Evolutionary conservation across 257 asterid genomes (phyloP).

Genomic region (Pogostemon cablin): DNA sequence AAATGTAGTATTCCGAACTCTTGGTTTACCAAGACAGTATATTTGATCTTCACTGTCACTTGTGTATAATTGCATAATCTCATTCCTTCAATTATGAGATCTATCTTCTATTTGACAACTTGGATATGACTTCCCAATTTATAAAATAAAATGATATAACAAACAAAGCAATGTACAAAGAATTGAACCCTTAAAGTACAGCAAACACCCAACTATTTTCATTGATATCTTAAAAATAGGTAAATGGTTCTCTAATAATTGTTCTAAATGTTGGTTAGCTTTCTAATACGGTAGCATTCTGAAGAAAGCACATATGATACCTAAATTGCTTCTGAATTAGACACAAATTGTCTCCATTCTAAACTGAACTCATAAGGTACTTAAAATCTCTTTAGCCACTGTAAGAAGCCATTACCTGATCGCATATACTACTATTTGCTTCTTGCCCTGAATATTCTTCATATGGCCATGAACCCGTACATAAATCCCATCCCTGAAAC

Average conservation of each 20-base stretch:
- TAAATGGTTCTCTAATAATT: neutral
- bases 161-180: too few species aligned
- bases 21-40: too few species aligned
- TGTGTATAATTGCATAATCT: too few species aligned
- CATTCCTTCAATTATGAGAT: too few species aligned
- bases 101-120: too few species aligned
- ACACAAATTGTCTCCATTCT: constrained; percentile 12
- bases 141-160: too few species aligned
- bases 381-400: neutral
- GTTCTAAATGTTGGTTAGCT: too few species aligned
- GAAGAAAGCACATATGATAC: constrained; percentile 4
- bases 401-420: constrained; percentile 57
- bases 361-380: neutral
- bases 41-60: too few species aligned
- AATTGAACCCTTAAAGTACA: neutral
- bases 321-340: constrained; percentile 9
- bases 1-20: too few species aligned
- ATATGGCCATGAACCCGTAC: constrained; percentile 81
- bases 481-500: constrained; percentile 67
- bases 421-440: constrained; percentile 65
- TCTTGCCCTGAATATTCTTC: constrained; percentile 61
- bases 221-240: neutral
- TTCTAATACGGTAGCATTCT: constrained; percentile 6
- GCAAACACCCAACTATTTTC: neutral
- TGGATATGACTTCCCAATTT: too few species aligned